Conservation (phyloP, 371 early-diverging fungal species). For the Funneliformis caledonium region DNA sequence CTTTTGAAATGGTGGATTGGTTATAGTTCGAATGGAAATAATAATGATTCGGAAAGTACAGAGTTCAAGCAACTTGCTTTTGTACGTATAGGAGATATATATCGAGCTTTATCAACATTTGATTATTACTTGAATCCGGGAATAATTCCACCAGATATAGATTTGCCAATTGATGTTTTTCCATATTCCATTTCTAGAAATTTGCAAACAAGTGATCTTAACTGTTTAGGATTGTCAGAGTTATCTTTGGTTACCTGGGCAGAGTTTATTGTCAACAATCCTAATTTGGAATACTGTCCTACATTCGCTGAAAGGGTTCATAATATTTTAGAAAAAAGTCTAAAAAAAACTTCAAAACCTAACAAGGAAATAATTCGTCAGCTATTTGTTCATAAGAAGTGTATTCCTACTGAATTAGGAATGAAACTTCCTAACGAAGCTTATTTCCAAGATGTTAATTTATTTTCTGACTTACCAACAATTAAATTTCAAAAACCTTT, state of each 20-base stretch:
- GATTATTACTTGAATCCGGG: constrained; percentile 67
- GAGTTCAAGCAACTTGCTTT: neutral
- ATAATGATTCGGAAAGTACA: neutral
- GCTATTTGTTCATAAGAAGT: constrained; percentile 55
- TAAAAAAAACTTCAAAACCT: neutral
- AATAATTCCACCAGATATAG: constrained; percentile 62
- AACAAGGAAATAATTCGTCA: constrained; percentile 54
- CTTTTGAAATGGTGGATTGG: constrained; percentile 84
- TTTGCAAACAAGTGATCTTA: constrained; percentile 60
- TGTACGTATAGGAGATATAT: constrained; percentile 43
- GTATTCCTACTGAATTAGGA: constrained; percentile 78
- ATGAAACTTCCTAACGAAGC: constrained; percentile 69
- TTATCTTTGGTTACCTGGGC: constrained; percentile 70
- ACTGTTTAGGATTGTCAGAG: constrained; percentile 54
- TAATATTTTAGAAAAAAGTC: constrained; percentile 59
- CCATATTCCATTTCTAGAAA: constrained; percentile 68
- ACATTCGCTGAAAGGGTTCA: constrained; percentile 72
- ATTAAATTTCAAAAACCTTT: constrained; percentile 59
- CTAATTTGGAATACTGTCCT: constrained; percentile 57
- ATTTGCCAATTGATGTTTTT: constrained; percentile 63
- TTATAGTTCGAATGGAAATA: constrained; percentile 12
- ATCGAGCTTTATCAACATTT: constrained; percentile 52
- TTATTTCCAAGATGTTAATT: constrained; percentile 78
- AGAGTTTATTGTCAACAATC: constrained; percentile 53
- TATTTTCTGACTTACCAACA: constrained; percentile 84